Evolutionary conservation across 257 asterid genomes (phyloP), one percentile per base, ranked within the genome.

Genomic region (Linaria vulgaris): DNA sequence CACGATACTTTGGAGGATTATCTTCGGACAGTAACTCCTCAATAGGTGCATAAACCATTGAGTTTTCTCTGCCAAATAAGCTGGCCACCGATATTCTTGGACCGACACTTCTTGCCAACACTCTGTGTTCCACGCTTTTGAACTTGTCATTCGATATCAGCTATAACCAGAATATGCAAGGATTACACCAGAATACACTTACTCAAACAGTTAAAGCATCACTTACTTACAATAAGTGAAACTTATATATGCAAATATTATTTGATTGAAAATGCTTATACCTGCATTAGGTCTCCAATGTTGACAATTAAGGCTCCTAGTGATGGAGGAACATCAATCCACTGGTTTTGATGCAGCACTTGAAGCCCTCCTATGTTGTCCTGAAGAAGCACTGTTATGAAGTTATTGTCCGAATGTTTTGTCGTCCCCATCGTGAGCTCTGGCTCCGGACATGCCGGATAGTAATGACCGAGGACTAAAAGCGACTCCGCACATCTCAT

Each of bases 21-120:
- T 63, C 69, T 31, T 74, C 78, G 0, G 82, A 74, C 41, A 70
- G 44, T 8, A 81, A 43, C 70, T 82, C 85, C 53, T 79, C 67
- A 9, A 82, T 69, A 1, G 85, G 85, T 0, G 68, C 77, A n/a
- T 41, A 72, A 1, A 69, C 61, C 60, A 55, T 69, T 9, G 63
- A 6, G 22, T 60, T 67, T 12, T 21, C 24, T 43, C 72, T 38
- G 57, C 68, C 61, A 13, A 85, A 76, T 72, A 82, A 82, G 72
- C 83, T 52, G 37, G 90, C 85, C 21, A 45, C 49, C 22, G 79
- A 79, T 16, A 69, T 59, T 66, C 79, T 69, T 45, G 81, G 81
- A 70, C 27, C 12, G 72, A 14, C 34, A 27, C 34, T 27, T 27
- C 6, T 27, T 27, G 34, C 34, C 34, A 27, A 27, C 20, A 72